These are phyloP conservation scores for Pseudogymnoascus sp. DNA, from an alignment of 2,329 filamentous ascomycete species.

Conservation along the genomic window DNA sequence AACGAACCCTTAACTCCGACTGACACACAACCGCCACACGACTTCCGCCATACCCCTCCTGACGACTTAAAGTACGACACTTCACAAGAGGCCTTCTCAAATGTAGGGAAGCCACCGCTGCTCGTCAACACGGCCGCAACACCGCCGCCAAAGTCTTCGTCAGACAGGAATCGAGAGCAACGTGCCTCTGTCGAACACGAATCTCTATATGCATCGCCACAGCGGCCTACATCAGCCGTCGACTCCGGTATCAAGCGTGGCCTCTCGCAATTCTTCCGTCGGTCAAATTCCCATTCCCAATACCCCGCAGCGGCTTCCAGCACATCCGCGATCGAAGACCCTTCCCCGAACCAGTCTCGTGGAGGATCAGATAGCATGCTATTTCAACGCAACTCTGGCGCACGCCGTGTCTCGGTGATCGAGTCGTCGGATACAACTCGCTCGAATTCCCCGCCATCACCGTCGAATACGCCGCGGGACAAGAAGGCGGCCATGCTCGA, in stretches of 20 bases:
- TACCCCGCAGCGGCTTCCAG: neutral
- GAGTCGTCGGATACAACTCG: conserved; percentile 38
- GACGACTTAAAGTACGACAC: conserved; percentile 18
- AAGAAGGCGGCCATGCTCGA: neutral
- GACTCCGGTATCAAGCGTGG: conserved; percentile 5
- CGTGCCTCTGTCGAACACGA: neutral
- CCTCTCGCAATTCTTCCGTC: conserved; percentile 33
- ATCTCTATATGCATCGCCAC: neutral
- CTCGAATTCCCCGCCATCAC: conserved; percentile 43
- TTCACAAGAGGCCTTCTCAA: conserved; percentile 9
- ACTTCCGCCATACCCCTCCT: conserved; percentile 36
- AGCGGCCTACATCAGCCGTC: neutral
- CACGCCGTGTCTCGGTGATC: conserved; percentile 39
- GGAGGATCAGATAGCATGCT: conserved; percentile 23
- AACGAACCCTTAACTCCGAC: conserved; percentile 55
- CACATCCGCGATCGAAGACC: conserved; percentile 1
- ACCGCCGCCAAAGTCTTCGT: conserved; percentile 16
- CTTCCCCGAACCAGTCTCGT: conserved; percentile 11
- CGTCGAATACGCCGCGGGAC: conserved; percentile 24
- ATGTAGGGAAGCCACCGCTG: conserved; percentile 15
- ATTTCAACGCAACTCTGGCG: conserved; percentile 20
- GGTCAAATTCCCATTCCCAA: conserved; percentile 6
- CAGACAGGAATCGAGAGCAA: neutral
- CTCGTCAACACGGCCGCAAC: conserved; percentile 21
- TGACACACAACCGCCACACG: conserved; percentile 47